Percentiles rank a stretch among this genome's conserved stretches.
Conservation (phyloP, 1,284 basidiomycete species). For the Pyrrhoderma lamaoense region DNA sequence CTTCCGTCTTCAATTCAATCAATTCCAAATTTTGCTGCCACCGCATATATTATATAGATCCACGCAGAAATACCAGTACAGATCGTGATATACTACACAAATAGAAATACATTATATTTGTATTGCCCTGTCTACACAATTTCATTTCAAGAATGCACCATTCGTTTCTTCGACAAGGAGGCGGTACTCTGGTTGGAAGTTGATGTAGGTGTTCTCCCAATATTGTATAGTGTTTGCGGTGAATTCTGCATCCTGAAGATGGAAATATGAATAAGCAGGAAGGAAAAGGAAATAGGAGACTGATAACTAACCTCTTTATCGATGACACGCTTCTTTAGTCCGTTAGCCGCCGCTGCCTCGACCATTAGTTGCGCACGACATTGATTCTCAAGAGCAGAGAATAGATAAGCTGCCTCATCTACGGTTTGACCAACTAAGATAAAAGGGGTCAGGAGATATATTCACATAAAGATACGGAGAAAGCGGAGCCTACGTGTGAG, state of each 20-base stretch:
- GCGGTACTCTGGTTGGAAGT: constrained; percentile 25
- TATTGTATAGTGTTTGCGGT: constrained; percentile 29
- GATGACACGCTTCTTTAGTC: constrained; percentile 20
- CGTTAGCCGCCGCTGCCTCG: constrained; percentile 28
- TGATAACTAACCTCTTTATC: constrained; percentile 21
- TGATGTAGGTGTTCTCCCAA: constrained; percentile 24
- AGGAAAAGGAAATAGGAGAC: not conserved
- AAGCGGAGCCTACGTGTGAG: constrained; percentile 1
- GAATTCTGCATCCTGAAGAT: constrained; percentile 28
- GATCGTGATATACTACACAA: too few relatives aligned
- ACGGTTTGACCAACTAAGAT: constrained; percentile 22
- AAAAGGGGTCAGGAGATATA: not conserved
- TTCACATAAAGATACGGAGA: not conserved
- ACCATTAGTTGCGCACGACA: constrained; percentile 30
- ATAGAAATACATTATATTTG: too few relatives aligned
- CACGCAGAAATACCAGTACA: too few relatives aligned
- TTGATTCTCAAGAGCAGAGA: constrained; percentile 28
- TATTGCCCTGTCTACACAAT: too few relatives aligned
- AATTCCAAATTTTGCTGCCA: too few relatives aligned
- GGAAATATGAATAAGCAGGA: constrained; percentile 17
- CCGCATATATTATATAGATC: too few relatives aligned
- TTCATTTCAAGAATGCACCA: constrained; percentile 18
- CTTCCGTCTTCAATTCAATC: too few relatives aligned
- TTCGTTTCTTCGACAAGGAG: constrained; percentile 22
- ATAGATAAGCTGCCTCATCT: constrained; percentile 28